Evolutionary conservation across 495 filamentous ascomycete genomes (phyloP).

Genomic region (Podospora pseudocomata): DNA sequence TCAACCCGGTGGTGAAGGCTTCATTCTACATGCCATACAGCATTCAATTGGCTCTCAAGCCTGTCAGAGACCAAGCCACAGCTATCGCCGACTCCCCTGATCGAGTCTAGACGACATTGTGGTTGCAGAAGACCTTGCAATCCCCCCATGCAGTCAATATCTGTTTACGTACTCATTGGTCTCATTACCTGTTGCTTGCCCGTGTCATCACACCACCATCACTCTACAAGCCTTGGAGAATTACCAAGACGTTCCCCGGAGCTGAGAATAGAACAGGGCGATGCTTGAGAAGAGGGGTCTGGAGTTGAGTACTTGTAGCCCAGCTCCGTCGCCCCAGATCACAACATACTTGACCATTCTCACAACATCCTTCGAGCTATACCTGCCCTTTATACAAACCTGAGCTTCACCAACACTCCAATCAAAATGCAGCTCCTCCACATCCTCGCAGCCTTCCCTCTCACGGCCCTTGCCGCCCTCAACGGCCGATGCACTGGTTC

Average conservation of each 20-base stretch:
- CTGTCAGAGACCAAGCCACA: background rate
- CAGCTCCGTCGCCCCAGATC: background rate
- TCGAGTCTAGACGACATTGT: background rate
- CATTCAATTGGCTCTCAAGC: background rate
- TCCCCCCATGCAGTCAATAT: background rate
- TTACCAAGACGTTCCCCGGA: too few relatives aligned
- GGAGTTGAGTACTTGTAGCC: background rate
- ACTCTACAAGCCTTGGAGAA: too few relatives aligned
- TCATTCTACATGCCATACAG: background rate
- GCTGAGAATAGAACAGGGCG: too few relatives aligned
- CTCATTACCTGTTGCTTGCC: too few relatives aligned
- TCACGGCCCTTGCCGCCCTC: constrained; percentile 8
- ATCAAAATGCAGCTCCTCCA: background rate
- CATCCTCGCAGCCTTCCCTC: background rate
- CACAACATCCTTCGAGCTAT: background rate
- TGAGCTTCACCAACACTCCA: too few relatives aligned
- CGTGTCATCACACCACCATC: too few relatives aligned
- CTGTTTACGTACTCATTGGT: background rate
- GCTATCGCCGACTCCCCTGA: background rate
- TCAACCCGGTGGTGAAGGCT: background rate
- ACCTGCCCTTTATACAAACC: too few relatives aligned
- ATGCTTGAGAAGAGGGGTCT: too few relatives aligned
- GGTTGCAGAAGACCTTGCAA: background rate
- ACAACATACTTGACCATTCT: background rate
- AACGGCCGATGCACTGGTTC: constrained; percentile 17